Percentiles rank a stretch among this genome's conserved stretches.
These are phyloP conservation scores for Pseudopyrenochaeta lycopersici DNA, from an alignment of 2,329 filamentous ascomycete genomes.

Conservation along the genomic window DNA sequence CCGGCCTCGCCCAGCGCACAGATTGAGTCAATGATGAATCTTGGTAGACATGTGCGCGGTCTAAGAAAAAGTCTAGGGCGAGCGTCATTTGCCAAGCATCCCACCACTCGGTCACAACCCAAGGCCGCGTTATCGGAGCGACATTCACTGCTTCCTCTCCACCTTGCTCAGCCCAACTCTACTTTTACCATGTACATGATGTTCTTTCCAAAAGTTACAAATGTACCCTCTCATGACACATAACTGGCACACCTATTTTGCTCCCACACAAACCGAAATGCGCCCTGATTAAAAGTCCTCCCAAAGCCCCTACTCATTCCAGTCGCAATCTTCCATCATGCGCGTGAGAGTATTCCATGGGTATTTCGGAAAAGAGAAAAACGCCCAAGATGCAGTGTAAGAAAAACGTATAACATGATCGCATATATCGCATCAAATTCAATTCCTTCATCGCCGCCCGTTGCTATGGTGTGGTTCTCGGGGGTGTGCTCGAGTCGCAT, in stretches of 20 bases:
- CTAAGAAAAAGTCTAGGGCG: slow-evolving; percentile 26
- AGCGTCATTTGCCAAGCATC: slow-evolving; percentile 35
- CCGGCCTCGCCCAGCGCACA: not conserved
- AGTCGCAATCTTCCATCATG: not conserved
- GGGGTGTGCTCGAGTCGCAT: slow-evolving; percentile 19
- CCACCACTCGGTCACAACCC: slow-evolving; percentile 8
- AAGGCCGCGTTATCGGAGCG: slow-evolving; percentile 19
- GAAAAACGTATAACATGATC: not conserved
- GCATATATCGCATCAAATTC: not conserved
- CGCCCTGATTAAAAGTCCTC: too few species aligned
- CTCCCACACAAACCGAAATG: not conserved
- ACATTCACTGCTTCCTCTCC: too few species aligned
- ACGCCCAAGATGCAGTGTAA: slow-evolving; percentile 7
- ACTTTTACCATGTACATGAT: not conserved
- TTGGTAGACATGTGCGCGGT: slow-evolving; percentile 9
- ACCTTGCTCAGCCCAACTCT: not conserved
- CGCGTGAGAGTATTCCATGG: slow-evolving; percentile 15
- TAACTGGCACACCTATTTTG: not conserved
- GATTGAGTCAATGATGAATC: slow-evolving; percentile 8
- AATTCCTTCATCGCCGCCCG: slow-evolving; percentile 11
- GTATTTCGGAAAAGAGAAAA: not conserved
- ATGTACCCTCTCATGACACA: too few species aligned
- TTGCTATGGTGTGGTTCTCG: slow-evolving; percentile 19
- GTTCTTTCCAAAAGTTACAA: too few species aligned
- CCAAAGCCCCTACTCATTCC: not conserved